phyloP scores from a whole-genome alignment of 495 filamentous ascomycete species.

The Aspergillus cavernicola region DNA sequence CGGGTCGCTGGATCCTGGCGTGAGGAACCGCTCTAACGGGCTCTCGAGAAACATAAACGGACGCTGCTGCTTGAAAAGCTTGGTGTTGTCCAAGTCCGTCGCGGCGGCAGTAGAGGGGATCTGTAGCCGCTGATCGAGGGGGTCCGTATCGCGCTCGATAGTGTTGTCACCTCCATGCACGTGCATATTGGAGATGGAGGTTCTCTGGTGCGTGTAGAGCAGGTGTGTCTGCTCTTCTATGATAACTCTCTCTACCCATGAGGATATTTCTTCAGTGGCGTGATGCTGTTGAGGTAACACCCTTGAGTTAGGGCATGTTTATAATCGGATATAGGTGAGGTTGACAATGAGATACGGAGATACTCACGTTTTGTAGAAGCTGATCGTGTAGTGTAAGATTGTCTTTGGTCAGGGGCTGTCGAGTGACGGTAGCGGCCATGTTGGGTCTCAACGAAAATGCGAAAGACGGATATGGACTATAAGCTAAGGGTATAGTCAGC shows the following conservation, averaged over 20 bases:
- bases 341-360: neutral
- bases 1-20: constrained; percentile 20
- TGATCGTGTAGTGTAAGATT: constrained; percentile 14
- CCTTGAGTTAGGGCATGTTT: neutral
- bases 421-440: neutral
- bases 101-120: neutral
- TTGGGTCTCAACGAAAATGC: too few relatives aligned
- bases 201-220: constrained; percentile 7
- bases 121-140: neutral
- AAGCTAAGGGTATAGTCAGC: neutral
- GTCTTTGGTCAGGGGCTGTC: constrained; percentile 11
- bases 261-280: neutral
- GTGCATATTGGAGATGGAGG: neutral
- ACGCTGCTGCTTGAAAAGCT: constrained; percentile 14
- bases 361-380: neutral
- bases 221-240: constrained; percentile 17
- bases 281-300: neutral
- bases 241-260: constrained; percentile 23
- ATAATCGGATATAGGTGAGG: neutral
- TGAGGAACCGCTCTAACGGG: constrained; percentile 26
- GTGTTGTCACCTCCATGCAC: neutral
- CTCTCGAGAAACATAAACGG: constrained; percentile 9
- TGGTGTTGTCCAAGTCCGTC: neutral
- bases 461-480: too few relatives aligned
- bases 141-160: constrained; percentile 8